Evolutionary conservation across 2,329 filamentous ascomycete species (phyloP).

Genomic region (Alternaria conjuncta): DNA sequence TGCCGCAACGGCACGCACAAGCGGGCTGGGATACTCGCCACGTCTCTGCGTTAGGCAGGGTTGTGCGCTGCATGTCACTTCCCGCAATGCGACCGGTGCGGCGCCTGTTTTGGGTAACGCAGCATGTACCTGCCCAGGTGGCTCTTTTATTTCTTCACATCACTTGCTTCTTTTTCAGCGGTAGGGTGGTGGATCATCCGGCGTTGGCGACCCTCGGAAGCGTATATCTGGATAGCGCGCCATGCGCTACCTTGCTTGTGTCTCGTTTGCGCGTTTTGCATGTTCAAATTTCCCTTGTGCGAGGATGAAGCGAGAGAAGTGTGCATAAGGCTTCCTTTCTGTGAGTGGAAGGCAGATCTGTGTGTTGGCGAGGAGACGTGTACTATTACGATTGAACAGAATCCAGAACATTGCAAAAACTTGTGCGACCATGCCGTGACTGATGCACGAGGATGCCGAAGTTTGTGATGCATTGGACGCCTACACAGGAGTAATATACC

Average conservation of each 20-base stretch:
- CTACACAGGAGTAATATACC: background rate
- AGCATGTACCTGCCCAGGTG: constrained; percentile 4
- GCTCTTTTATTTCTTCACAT: constrained; percentile 11
- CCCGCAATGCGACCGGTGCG: background rate
- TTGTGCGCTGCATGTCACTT: constrained; percentile 6
- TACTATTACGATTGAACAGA: constrained; percentile 16
- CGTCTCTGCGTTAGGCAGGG: constrained; percentile 11
- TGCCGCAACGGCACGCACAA: constrained; percentile 10
- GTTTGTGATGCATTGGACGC: background rate
- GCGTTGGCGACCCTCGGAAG: constrained; percentile 4
- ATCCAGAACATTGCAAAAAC: background rate
- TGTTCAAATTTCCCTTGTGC: constrained; percentile 11
- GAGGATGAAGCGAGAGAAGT: constrained; percentile 16
- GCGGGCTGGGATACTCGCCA: constrained; percentile 38
- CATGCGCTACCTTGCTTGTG: constrained; percentile 6
- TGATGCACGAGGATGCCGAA: background rate
- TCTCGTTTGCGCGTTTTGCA: constrained; percentile 7
- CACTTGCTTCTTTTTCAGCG: constrained; percentile 8
- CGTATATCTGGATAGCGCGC: background rate
- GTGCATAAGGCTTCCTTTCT: constrained; percentile 3
- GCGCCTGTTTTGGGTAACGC: constrained; percentile 1
- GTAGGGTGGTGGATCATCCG: constrained; percentile 3
- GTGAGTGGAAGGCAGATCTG: background rate
- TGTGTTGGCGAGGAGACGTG: constrained; percentile 4
- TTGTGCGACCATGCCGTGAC: background rate